A percentile compares a stretch with the other conserved stretches of the same genome.
These are phyloP conservation scores for Phytophthora ramorum DNA, from an alignment of 352 stramenopile species.

Conservation along the genomic window DNA sequence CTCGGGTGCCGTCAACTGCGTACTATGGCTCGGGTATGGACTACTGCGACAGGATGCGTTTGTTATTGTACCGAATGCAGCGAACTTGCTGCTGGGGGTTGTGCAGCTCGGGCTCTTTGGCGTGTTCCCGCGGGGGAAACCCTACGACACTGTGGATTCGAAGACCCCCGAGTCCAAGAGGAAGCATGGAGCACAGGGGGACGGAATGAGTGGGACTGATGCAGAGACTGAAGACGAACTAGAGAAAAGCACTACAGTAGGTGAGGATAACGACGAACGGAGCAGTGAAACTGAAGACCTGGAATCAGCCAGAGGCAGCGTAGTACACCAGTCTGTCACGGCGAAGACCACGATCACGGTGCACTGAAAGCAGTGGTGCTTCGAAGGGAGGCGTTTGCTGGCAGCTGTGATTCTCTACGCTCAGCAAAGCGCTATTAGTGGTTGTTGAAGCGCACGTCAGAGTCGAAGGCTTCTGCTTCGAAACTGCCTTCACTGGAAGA, in stretches of 20 bases:
- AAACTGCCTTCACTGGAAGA: not conserved
- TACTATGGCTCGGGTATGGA: conserved; percentile 64
- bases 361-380: conserved; percentile 11
- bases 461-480: not conserved
- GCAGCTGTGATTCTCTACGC: not conserved
- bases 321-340: conserved; percentile 1
- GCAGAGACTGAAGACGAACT: conserved; percentile 16
- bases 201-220: conserved; percentile 7
- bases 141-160: conserved; percentile 45
- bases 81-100: conserved; percentile 64
- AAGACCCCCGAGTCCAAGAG: conserved; percentile 10
- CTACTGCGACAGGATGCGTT: conserved; percentile 59
- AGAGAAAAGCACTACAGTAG: conserved; percentile 17
- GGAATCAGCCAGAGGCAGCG: conserved; percentile 1
- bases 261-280: conserved; percentile 24
- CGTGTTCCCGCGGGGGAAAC: conserved; percentile 26
- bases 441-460: not conserved
- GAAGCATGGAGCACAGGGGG: conserved; percentile 9
- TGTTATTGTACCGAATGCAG: conserved; percentile 64
- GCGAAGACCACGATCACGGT: conserved; percentile 16
- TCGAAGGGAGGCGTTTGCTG: not conserved
- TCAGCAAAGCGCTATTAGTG: not conserved
- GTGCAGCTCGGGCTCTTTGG: conserved; percentile 64
- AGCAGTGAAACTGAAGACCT: conserved; percentile 5
- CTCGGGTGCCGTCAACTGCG: conserved; percentile 52